These are phyloP conservation scores for Gossypium trilobum DNA, from an alignment of 441 rosid species.

Conservation along the genomic window DNA sequence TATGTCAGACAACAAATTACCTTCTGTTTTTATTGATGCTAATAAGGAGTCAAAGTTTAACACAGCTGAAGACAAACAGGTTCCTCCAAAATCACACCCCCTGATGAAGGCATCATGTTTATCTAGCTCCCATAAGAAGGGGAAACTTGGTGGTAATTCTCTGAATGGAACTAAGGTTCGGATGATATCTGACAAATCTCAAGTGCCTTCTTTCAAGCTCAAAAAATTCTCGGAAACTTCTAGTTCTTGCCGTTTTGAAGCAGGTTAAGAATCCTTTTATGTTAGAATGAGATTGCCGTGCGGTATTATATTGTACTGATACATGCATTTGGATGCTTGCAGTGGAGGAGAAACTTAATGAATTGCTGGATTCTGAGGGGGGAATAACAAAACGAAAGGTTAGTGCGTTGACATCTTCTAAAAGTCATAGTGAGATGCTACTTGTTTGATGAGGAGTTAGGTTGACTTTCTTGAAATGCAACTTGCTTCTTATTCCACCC, in stretches of 20 bases:
- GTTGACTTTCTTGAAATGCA: neutral
- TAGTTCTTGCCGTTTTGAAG: slow-evolving; percentile 52
- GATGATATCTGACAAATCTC: slow-evolving; percentile 39
- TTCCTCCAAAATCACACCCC: slow-evolving; percentile 45
- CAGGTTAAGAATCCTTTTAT: slow-evolving; percentile 44
- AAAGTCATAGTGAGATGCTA: slow-evolving; percentile 3
- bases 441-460: neutral
- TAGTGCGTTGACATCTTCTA: slow-evolving; percentile 23
- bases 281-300: neutral
- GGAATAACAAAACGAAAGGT: slow-evolving; percentile 93
- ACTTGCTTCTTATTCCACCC: neutral
- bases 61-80: slow-evolving; percentile 38
- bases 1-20: slow-evolving; percentile 23
- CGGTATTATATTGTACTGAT: slow-evolving; percentile 6
- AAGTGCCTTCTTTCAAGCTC: slow-evolving; percentile 41
- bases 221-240: slow-evolving; percentile 52
- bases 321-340: slow-evolving; percentile 25
- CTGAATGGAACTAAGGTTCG: slow-evolving; percentile 47
- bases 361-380: slow-evolving; percentile 84
- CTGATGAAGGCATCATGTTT: slow-evolving; percentile 49
- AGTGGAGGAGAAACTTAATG: slow-evolving; percentile 96
- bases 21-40: slow-evolving; percentile 29
- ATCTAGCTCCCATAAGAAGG: slow-evolving; percentile 45
- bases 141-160: slow-evolving; percentile 35
- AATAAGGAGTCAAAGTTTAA: slow-evolving; percentile 36